phyloP scores from a whole-genome alignment of 176 grass and related monocot species.

The Rhynchospora tenuis region DNA sequence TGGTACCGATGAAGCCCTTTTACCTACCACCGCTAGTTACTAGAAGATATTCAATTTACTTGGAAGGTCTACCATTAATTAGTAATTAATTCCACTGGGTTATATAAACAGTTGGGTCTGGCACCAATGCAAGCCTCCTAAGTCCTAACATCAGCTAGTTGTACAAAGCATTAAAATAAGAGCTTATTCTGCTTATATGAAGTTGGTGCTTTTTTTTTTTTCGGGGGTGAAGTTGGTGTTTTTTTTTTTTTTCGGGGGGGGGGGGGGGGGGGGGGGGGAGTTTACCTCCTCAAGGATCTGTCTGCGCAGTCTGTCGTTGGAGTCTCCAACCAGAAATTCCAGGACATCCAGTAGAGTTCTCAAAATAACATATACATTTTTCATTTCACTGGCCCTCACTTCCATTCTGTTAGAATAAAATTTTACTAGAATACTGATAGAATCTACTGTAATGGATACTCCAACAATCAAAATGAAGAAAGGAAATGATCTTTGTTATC shows the following conservation, averaged over 20 bases:
- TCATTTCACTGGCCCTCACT: slow-evolving; percentile 57
- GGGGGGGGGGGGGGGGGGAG: too few relatives aligned
- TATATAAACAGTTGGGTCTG: neutral
- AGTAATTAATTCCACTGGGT: neutral
- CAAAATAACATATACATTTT: slow-evolving; percentile 81
- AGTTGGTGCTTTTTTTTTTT: neutral
- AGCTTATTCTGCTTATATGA: neutral
- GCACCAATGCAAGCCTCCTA: neutral
- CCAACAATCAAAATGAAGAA: neutral
- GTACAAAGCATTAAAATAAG: neutral
- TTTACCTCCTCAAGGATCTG: slow-evolving; percentile 91
- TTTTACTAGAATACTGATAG: neutral
- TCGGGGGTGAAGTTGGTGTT: too few relatives aligned
- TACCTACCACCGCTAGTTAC: neutral
- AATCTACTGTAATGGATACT: neutral
- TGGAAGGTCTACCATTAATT: neutral
- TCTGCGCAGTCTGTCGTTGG: slow-evolving; percentile 52
- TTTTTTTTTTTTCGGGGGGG: too few relatives aligned
- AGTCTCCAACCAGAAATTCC: slow-evolving; percentile 53
- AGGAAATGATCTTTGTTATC: neutral
- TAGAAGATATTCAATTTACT: neutral
- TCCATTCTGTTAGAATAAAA: slow-evolving; percentile 49
- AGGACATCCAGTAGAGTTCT: slow-evolving; percentile 84
- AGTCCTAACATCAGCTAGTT: neutral
- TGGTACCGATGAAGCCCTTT: neutral